Evolutionary conservation across 1,284 basidiomycete species (phyloP).

Genomic region (Coniophora puteana): DNA sequence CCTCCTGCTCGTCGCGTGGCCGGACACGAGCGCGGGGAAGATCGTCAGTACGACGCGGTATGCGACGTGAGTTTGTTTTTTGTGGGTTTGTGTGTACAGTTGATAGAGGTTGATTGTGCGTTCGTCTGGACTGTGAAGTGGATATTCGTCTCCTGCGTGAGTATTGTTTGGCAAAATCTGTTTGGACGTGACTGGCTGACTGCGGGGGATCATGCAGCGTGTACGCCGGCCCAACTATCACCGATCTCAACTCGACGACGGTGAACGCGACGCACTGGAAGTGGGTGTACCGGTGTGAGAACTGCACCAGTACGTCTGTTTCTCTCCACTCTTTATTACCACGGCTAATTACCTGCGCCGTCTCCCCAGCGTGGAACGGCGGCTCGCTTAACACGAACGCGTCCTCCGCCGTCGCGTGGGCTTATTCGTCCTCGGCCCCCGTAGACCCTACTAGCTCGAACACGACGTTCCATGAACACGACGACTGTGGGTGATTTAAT

Average conservation of each 20-base stretch:
- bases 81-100: no score
- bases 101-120: no score
- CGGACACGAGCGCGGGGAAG: constrained; percentile 42
- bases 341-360: not conserved
- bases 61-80: constrained; percentile 39
- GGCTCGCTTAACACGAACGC: constrained; percentile 37
- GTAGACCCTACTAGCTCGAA: constrained; percentile 34
- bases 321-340: not conserved
- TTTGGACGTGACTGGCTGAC: not conserved
- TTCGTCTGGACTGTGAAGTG: no score
- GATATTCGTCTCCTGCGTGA: not conserved
- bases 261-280: constrained; percentile 55
- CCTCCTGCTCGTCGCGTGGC: constrained; percentile 57
- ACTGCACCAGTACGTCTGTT: not conserved
- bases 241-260: constrained; percentile 37
- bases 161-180: constrained; percentile 2
- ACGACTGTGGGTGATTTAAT: constrained; percentile 44
- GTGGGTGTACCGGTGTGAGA: no score
- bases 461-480: constrained; percentile 41
- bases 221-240: constrained; percentile 42
- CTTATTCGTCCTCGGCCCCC: constrained; percentile 34
- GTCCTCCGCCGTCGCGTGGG: constrained; percentile 45
- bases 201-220: constrained; percentile 26
- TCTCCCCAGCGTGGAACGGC: constrained; percentile 32
- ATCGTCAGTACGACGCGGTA: constrained; percentile 51